Evolutionary conservation across 371 early-diverging fungal species (phyloP).

Genomic region (Rhizopus stolonifer): DNA sequence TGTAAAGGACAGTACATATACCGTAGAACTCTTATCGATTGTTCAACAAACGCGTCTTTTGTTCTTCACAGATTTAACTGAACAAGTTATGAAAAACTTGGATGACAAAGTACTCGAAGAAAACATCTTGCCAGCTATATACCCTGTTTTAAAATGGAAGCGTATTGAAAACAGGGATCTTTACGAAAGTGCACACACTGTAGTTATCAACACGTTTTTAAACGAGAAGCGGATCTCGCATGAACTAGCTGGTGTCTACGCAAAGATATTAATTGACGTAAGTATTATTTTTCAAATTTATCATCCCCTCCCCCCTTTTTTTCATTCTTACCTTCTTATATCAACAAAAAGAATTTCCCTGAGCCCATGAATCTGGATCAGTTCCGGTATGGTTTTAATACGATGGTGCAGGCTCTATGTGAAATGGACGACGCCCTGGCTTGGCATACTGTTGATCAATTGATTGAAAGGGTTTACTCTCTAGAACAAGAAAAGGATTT

Average conservation of each 20-base stretch:
- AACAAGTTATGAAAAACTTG: constrained; percentile 48
- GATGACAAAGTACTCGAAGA: constrained; percentile 50
- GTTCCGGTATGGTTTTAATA: constrained; percentile 57
- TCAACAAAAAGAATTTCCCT: constrained; percentile 65
- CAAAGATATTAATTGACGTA: constrained; percentile 50
- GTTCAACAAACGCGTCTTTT: constrained; percentile 45
- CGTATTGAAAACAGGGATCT: constrained; percentile 46
- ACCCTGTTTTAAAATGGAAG: constrained; percentile 55
- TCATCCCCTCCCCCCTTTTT: no score
- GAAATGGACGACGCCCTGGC: constrained; percentile 61
- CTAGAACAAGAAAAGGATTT: constrained; percentile 20
- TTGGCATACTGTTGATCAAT: constrained; percentile 56
- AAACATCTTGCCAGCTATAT: constrained; percentile 55
- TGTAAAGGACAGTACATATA: constrained; percentile 6
- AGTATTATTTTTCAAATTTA: constrained; percentile 1
- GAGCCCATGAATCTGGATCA: constrained; percentile 58
- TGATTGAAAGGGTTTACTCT: constrained; percentile 40
- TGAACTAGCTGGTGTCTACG: constrained; percentile 54
- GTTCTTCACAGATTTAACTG: constrained; percentile 56
- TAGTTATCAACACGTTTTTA: constrained; percentile 52
- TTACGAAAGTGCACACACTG: constrained; percentile 66
- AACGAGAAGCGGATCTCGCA: constrained; percentile 49
- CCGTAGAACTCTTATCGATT: constrained; percentile 31
- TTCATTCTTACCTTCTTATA: no score
- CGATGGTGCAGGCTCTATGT: constrained; percentile 57